phyloP scores from a whole-genome alignment of 1,139 yeast species.

The Scheffersomyces quercinus region DNA sequence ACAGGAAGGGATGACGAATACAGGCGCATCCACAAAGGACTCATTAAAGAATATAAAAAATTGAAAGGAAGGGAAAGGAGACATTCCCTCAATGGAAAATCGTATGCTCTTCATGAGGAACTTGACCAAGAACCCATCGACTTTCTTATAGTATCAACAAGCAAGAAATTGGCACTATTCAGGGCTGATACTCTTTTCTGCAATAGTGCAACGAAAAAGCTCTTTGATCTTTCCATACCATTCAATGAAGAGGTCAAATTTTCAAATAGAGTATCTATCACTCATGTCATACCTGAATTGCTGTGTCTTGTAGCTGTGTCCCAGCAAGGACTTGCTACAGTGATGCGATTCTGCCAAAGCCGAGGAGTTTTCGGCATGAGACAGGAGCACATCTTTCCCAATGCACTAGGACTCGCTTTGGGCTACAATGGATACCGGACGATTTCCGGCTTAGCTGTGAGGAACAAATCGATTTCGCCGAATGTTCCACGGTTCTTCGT shows the following conservation, averaged over 20 bases:
- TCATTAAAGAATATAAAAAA: constrained; percentile 5
- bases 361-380: constrained; percentile 61
- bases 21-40: constrained; percentile 31
- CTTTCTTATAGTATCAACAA: constrained; percentile 48
- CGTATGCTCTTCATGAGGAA: constrained; percentile 6
- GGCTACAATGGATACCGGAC: constrained; percentile 32
- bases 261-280: constrained; percentile 55
- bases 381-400: constrained; percentile 59
- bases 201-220: constrained; percentile 46
- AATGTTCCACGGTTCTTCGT: constrained; percentile 23
- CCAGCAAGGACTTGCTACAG: constrained; percentile 59
- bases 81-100: constrained; percentile 13
- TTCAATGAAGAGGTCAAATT: constrained; percentile 38
- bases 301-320: constrained; percentile 55
- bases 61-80: not conserved
- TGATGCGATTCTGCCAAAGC: constrained; percentile 57
- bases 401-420: constrained; percentile 28
- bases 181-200: constrained; percentile 51
- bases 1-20: constrained; percentile 40
- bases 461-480: constrained; percentile 20
- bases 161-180: constrained; percentile 46
- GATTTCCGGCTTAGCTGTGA: constrained; percentile 31
- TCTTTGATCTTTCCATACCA: constrained; percentile 41
- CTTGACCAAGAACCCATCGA: constrained; percentile 1
- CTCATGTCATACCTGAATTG: constrained; percentile 52